phyloP scores from a whole-genome alignment of 176 grass and related monocot genomes.

The Oryza brachyantha region DNA sequence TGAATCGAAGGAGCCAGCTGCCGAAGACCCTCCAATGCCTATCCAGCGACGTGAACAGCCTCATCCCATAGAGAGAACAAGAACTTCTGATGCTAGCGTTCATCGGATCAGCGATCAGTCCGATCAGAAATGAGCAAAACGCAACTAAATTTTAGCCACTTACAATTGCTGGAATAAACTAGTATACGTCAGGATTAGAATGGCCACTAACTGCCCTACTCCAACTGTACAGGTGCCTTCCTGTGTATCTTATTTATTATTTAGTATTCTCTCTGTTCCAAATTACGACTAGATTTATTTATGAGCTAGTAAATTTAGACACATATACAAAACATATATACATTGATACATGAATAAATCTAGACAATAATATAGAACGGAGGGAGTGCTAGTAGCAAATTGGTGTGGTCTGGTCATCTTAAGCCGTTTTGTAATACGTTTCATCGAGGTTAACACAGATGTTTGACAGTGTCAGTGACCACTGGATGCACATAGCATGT shows the following conservation, averaged over 20 bases:
- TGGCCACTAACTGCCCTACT: too few species aligned
- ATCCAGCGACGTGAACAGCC: background rate
- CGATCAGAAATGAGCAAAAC: background rate
- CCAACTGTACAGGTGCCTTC: too few species aligned
- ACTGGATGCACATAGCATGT: too few species aligned
- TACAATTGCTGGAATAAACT: background rate
- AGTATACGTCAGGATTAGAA: background rate
- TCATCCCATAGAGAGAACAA: background rate
- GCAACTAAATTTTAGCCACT: background rate
- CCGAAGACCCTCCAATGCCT: background rate
- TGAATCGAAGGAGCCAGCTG: background rate
- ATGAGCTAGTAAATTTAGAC: too few species aligned
- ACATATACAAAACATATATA: too few species aligned
- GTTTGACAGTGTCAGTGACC: background rate
- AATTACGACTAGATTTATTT: too few species aligned
- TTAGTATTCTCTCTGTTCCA: too few species aligned
- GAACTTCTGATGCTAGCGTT: constrained; percentile 11
- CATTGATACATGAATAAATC: too few species aligned
- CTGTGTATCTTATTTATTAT: too few species aligned
- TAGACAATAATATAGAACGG: too few species aligned
- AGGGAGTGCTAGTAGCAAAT: background rate
- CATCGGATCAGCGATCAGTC: background rate
- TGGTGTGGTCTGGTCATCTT: background rate
- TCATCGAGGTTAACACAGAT: too few species aligned
- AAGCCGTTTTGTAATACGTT: background rate